These are phyloP conservation scores for Periconia macrospinosa DNA, from an alignment of 2,329 filamentous ascomycete genomes.

Conservation along the genomic window DNA sequence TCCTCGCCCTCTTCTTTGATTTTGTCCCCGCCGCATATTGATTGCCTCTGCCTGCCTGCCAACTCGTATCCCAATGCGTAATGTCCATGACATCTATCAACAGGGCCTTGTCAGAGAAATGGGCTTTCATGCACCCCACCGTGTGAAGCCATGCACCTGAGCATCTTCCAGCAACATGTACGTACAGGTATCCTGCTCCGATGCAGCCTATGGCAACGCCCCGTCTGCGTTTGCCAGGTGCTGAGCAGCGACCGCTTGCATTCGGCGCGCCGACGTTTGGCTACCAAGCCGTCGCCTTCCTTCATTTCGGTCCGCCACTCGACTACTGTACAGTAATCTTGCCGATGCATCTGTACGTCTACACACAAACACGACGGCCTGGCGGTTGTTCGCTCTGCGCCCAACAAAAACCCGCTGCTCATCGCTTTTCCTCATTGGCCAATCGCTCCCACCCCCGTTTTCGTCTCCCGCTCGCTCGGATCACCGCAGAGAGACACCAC, in stretches of 20 bases:
- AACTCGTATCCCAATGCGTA: too few relatives aligned
- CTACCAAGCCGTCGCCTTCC: conserved; percentile 17
- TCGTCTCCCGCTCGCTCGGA: conserved; percentile 1
- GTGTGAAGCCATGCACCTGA: conserved; percentile 17
- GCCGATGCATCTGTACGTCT: too few relatives aligned
- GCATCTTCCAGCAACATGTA: conserved; percentile 18
- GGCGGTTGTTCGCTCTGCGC: conserved; percentile 13
- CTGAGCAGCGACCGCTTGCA: conserved; percentile 26
- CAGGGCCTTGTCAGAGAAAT: conserved; percentile 26
- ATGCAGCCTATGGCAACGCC: conserved; percentile 27
- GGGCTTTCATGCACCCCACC: conserved; percentile 28
- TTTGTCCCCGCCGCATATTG: too few relatives aligned
- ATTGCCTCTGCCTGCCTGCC: not conserved
- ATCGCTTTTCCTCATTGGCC: conserved; percentile 13
- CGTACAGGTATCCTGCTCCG: conserved; percentile 25
- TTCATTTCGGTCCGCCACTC: conserved; percentile 15
- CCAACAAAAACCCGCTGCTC: conserved; percentile 3
- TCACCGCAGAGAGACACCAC: conserved; percentile 1
- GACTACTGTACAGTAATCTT: too few relatives aligned
- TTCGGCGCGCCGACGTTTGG: conserved; percentile 30
- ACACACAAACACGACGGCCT: too few relatives aligned
- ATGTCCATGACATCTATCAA: conserved; percentile 13
- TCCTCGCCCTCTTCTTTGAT: too few relatives aligned
- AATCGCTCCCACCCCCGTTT: conserved; percentile 2
- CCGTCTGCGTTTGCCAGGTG: conserved; percentile 21